These are phyloP conservation scores for Suillus spraguei DNA, from an alignment of 768 basidiomycete genomes.

Conservation along the genomic window DNA sequence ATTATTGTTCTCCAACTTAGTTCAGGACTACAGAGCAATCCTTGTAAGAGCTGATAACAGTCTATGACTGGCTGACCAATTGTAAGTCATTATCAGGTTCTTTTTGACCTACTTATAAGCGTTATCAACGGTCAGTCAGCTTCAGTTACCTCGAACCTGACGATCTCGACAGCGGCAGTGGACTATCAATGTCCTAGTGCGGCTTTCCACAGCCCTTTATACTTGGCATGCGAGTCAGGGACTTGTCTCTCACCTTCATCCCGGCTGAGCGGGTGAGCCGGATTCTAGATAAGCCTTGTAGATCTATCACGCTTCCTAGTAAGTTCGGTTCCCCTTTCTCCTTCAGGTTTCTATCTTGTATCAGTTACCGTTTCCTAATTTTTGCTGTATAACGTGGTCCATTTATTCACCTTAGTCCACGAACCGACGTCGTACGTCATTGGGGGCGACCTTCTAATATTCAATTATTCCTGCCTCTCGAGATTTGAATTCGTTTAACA, in stretches of 20 bases:
- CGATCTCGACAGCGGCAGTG: neutral
- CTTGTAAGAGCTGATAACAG: neutral
- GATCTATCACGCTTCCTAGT: neutral
- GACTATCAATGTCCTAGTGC: neutral
- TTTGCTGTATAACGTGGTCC: neutral
- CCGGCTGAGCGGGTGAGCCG: conserved; percentile 4
- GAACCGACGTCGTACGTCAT: too few species aligned
- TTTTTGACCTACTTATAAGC: neutral
- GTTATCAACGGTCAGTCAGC: neutral
- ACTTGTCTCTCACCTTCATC: conserved; percentile 14
- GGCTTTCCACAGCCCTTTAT: neutral
- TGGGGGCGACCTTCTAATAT: neutral
- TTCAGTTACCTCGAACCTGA: neutral
- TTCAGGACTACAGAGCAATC: neutral
- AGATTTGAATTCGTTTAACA: neutral
- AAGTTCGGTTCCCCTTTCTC: conserved; percentile 1
- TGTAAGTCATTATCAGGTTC: neutral
- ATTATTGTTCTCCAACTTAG: conserved; percentile 7
- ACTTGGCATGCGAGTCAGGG: neutral
- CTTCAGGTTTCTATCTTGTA: neutral
- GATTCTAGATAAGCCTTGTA: conserved; percentile 7
- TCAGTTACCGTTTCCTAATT: neutral
- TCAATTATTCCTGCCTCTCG: neutral
- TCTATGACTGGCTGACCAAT: neutral
- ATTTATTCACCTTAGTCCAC: neutral